Base-by-base conservation (phyloP, 164 flowering plant genomes). In the Tetracentron sinense region DNA sequence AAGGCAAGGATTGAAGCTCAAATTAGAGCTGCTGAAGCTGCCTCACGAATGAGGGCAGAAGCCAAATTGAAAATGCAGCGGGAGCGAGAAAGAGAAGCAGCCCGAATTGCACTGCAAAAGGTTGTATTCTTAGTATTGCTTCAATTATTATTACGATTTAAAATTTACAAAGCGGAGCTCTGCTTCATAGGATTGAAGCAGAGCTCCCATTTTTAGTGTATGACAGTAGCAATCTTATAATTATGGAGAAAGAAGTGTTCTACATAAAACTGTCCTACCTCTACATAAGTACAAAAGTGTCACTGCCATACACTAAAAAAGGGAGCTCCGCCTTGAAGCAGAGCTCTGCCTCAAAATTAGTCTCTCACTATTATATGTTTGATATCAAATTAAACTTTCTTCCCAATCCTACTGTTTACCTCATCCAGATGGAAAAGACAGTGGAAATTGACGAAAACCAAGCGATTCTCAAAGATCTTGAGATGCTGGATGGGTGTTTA, bases 71-170 rank as follows among this genome's bases (percentile, higher is more conserved):
- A 75, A 56, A 66, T 57, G 73, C 83, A 75, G 62, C 74, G 87
- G 19, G 82, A 87, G 55, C 77, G 58, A 57, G 87, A 84, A 66
- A 75, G 98, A 66, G 89, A 86, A 73, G 92, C 95, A 56, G 96
- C 95, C 4, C 80, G 98, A 48, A 57, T 76, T 31, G 86, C 89
- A 22, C 54, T 93, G 17, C 68, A 81, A 61, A 74, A 83, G 92
- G 98, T 89, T 35, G 60, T 17, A 10, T 19, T 62, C 7, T 7
- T 14, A 12, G 6, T 30, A 21, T 20, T 12, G 38, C 4, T 33
- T 4, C 38, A 33, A 33, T 33, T 33, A 4, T 33, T 33, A 33
- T 33, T 33, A 4, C 8, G 6, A 33, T 4, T 33, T 33, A 33
- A 33, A n/a, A n/a, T n/a, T n/a, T n/a, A n/a, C n/a, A n/a, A n/a